phyloP scores from a whole-genome alignment of 257 asterid species.

The Solanum neorickii region DNA sequence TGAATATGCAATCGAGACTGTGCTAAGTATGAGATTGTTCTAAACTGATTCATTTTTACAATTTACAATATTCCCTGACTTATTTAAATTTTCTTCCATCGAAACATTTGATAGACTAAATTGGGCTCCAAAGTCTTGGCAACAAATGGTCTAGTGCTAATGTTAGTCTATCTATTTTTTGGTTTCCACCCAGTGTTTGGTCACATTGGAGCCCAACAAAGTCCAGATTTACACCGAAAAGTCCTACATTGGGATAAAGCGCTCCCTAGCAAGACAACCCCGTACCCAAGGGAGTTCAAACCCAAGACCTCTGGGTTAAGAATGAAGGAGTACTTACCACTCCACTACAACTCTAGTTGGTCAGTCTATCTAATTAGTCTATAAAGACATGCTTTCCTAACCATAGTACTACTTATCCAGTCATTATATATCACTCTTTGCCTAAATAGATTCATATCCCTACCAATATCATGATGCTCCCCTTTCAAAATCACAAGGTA shows the following conservation, averaged over 20 bases:
- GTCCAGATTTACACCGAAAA: no score
- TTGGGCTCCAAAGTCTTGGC: neutral
- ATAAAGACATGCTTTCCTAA: neutral
- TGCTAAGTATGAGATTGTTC: neutral
- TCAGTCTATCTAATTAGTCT: no score
- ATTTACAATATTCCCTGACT: neutral
- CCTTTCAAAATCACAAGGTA: neutral
- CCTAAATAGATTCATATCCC: neutral
- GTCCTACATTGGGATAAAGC: no score
- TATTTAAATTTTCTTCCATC: neutral
- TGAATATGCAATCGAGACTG: neutral
- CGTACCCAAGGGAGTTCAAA: no score
- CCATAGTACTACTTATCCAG: neutral
- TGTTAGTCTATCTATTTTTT: neutral
- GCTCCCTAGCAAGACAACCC: no score
- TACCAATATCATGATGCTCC: neutral
- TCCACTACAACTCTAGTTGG: no score
- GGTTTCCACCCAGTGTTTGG: no score
- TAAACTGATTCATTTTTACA: neutral
- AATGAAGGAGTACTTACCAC: no score
- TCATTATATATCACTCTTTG: neutral
- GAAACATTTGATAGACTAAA: neutral
- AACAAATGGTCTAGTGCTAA: neutral
- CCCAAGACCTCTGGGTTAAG: no score
- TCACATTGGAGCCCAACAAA: no score